Base-by-base conservation (phyloP, 2,329 filamentous ascomycete species). In the Penicillium sp. region DNA sequence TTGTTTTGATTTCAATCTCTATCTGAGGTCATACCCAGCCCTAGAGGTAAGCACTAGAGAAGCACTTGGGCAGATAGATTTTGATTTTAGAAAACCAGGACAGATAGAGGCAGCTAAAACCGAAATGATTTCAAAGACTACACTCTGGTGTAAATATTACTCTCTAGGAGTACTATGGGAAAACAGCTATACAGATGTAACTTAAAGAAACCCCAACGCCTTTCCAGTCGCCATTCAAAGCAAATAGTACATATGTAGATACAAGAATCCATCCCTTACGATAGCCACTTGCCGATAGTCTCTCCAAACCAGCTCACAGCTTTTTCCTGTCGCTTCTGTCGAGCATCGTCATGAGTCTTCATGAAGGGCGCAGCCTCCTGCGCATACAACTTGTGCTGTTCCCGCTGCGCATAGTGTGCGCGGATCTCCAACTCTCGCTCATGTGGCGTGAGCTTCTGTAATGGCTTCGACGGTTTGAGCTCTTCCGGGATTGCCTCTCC, bases 371-470 rank as follows among this genome's bases (percentile, higher is more conserved):
- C 58, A 13, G 68, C 67, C 55, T 69, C 65, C 44, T 70, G 54
- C 32, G 60, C 57, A 53, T 70, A 72, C 24, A 62, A 24, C 45
- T 65, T 68, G 31, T 66, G 62, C 43, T 71, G 67, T 26, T 68
- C 66, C 31, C 69, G 39, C 31, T 69, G 61, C 37, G 70, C 64
- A 49, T 69, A 64, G 45, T 70, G 61, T 12, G 66, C 61, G 44
- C 66, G 64, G 26, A 73, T 67, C 47, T 72, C 71, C 50, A 75
- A 51, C 48, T 75, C 72, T 41, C 72, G 65, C 52, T 75, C 71
- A 49, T 75, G 72, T 4, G 72, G 72, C 3, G 69, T 71, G 48
- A 75, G 63, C 26, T 72, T 61, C 10, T 70, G 61, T 42, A 73
- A 53, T 2, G 67, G 63, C 48, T 69, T 72, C 15, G 62, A 63